These are phyloP conservation scores for Astrothelium macrocarpum DNA, from an alignment of 495 filamentous ascomycete genomes.

Conservation along the genomic window DNA sequence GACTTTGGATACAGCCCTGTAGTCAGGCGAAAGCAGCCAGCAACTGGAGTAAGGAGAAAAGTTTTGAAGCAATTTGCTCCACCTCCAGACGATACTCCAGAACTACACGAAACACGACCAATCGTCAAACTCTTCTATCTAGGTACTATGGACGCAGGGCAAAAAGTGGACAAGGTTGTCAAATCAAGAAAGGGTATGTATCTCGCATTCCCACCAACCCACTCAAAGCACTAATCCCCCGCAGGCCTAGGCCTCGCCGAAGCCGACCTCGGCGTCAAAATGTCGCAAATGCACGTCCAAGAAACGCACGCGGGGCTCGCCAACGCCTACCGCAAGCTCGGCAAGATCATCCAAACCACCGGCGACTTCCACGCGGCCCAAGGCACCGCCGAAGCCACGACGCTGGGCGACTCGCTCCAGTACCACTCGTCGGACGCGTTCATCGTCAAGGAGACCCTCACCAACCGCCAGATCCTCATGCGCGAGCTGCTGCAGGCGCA, in stretches of 20 bases:
- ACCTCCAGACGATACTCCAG: constrained; percentile 93
- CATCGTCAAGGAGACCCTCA: constrained; percentile 97
- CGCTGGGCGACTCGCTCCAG: constrained; percentile 82
- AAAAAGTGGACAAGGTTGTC: constrained; percentile 91
- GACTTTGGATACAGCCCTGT: constrained; percentile 98
- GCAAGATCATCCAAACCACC: constrained; percentile 80
- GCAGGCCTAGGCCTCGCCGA: constrained; percentile 84
- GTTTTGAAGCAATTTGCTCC: constrained; percentile 98
- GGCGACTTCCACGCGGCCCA: constrained; percentile 97
- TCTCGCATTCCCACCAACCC: background rate
- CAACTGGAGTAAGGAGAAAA: constrained; percentile 88
- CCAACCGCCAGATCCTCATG: constrained; percentile 96
- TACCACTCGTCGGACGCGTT: constrained; percentile 96
- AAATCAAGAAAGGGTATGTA: constrained; percentile 77
- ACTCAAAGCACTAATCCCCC: background rate
- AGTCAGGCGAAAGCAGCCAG: constrained; percentile 90
- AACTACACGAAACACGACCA: constrained; percentile 79
- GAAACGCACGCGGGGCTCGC: constrained; percentile 81
- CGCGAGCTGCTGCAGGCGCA: constrained; percentile 86
- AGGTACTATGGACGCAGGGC: constrained; percentile 85
- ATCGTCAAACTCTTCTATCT: constrained; percentile 94
- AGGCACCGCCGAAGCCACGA: constrained; percentile 92
- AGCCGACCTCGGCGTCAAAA: constrained; percentile 83
- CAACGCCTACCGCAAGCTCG: constrained; percentile 89
- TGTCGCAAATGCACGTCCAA: constrained; percentile 73